phyloP scores from a whole-genome alignment of 2,329 filamentous ascomycete species.

The Pseudopithomyces maydicus region DNA sequence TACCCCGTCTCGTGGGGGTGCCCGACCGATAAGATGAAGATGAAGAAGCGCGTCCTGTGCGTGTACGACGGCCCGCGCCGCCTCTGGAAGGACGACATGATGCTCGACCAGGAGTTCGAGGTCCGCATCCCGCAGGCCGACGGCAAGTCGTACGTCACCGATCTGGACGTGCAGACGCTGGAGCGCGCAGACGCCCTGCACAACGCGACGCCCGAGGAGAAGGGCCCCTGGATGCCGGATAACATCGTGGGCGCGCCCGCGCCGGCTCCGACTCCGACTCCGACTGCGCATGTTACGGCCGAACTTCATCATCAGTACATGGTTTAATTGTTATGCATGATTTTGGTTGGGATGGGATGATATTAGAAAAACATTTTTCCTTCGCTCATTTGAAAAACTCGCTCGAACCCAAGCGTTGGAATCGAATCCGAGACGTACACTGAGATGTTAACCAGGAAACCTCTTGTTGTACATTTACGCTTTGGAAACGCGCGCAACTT shows the following conservation, averaged over 20 bases:
- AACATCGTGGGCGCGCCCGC: constrained; percentile 54
- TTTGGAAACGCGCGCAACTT: not conserved
- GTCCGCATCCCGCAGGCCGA: constrained; percentile 75
- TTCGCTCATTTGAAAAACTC: no score
- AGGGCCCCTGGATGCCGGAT: constrained; percentile 80
- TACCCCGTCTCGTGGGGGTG: constrained; percentile 96
- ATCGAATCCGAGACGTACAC: constrained; percentile 7
- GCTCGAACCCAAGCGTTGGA: constrained; percentile 10
- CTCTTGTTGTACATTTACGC: constrained; percentile 3
- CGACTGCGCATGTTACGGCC: no score
- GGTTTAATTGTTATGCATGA: not conserved
- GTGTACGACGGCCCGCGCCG: constrained; percentile 88
- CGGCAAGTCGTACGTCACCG: constrained; percentile 83
- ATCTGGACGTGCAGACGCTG: constrained; percentile 89
- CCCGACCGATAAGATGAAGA: constrained; percentile 90
- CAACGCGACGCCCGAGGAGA: constrained; percentile 81
- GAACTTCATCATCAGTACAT: not conserved
- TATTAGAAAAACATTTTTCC: no score
- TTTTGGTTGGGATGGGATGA: no score
- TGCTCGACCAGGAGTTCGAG: constrained; percentile 94
- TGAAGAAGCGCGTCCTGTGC: constrained; percentile 95
- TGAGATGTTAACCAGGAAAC: constrained; percentile 6
- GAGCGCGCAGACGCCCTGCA: constrained; percentile 85
- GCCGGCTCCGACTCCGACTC: no score
- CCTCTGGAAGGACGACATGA: constrained; percentile 98